Conservation (phyloP, 768 basidiomycete genomes). For the Suillus weaverae region DNA sequence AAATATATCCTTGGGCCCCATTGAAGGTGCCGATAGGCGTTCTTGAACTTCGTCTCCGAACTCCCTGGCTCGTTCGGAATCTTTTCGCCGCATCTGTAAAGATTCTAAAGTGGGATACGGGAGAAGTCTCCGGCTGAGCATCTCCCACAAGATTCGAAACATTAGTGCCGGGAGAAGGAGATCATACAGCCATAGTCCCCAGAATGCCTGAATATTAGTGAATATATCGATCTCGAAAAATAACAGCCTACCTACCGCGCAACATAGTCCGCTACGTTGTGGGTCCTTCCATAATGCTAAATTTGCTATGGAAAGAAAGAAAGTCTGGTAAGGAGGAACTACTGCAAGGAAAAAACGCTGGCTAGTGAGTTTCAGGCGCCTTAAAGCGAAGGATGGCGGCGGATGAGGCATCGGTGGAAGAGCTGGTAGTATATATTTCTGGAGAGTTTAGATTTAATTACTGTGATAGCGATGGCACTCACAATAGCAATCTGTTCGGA, state of each 20-base stretch:
- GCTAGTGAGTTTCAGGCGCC: conserved; percentile 48
- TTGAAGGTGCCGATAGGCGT: conserved; percentile 46
- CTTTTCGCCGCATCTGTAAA: conserved; percentile 50
- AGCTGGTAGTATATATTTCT: conserved; percentile 46
- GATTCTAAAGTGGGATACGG: conserved; percentile 57
- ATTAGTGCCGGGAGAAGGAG: conserved; percentile 54
- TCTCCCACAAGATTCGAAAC: conserved; percentile 45
- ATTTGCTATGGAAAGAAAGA: conserved; percentile 37
- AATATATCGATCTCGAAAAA: conserved; percentile 3
- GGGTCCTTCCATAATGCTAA: conserved; percentile 60
- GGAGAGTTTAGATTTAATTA: conserved; percentile 12
- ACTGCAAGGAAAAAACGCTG: conserved; percentile 58
- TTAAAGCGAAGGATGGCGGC: conserved; percentile 52
- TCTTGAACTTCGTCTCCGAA: conserved; percentile 52
- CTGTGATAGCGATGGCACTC: conserved; percentile 14
- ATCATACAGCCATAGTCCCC: conserved; percentile 64
- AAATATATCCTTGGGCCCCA: conserved; percentile 56
- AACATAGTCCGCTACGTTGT: conserved; percentile 47
- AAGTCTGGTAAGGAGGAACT: conserved; percentile 49
- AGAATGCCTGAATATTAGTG: conserved; percentile 46
- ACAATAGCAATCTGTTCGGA: conserved; percentile 29
- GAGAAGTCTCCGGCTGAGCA: conserved; percentile 49
- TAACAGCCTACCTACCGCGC: conserved; percentile 42
- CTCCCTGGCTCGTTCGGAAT: conserved; percentile 49
- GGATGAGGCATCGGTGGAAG: conserved; percentile 44